Percentiles rank a stretch among this genome's conserved stretches.
These are phyloP conservation scores for Yamadazyma triangularis DNA, from an alignment of 1,139 yeast genomes.

Conservation along the genomic window DNA sequence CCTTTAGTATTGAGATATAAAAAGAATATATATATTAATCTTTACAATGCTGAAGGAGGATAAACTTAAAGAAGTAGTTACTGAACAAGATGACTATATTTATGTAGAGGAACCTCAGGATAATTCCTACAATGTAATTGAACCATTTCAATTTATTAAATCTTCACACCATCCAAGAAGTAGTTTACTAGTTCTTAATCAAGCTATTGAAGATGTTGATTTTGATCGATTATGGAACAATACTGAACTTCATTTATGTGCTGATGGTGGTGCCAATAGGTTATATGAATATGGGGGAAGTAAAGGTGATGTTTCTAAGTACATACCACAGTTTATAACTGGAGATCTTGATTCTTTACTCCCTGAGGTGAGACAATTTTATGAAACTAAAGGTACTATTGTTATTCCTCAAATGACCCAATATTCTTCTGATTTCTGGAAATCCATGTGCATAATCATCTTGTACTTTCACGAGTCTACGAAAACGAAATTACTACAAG, in stretches of 20 bases:
- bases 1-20: too few relatives aligned
- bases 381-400: conserved; percentile 40
- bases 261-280: conserved; percentile 90
- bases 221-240: conserved; percentile 55
- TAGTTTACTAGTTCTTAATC: conserved; percentile 53
- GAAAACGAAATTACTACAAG: conserved; percentile 10
- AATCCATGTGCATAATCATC: conserved; percentile 42
- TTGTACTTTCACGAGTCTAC: conserved; percentile 27
- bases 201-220: conserved; percentile 29
- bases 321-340: conserved; percentile 65
- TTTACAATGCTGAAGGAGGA: neutral
- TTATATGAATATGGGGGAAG: conserved; percentile 44
- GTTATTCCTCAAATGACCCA: conserved; percentile 63
- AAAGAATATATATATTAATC: too few relatives aligned
- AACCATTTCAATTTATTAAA: conserved; percentile 24
- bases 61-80: conserved; percentile 6
- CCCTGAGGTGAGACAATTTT: conserved; percentile 46
- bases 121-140: conserved; percentile 11
- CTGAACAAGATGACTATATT: conserved; percentile 23
- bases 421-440: conserved; percentile 77
- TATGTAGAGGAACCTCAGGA: conserved; percentile 16
- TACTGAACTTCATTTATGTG: conserved; percentile 61
- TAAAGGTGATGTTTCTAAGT: conserved; percentile 19
- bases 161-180: conserved; percentile 4
- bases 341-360: conserved; percentile 85